phyloP scores from a whole-genome alignment of 768 basidiomycete species.

The Boletus huronensis region DNA sequence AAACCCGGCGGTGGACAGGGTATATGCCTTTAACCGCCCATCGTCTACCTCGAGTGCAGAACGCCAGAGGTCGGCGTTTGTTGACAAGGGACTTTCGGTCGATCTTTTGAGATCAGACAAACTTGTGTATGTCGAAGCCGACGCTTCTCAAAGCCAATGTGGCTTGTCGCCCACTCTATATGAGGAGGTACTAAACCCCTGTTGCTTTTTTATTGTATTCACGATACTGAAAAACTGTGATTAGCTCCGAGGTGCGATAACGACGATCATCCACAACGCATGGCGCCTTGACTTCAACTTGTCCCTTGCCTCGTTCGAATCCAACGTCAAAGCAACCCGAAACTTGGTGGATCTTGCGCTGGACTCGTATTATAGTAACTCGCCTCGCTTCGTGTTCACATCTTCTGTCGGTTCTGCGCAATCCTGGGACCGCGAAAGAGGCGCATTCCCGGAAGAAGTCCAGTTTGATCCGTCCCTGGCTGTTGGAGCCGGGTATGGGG shows the following conservation, averaged over 20 bases:
- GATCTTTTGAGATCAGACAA: constrained; percentile 28
- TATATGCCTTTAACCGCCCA: constrained; percentile 35
- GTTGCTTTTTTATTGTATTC: no score
- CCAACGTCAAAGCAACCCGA: constrained; percentile 33
- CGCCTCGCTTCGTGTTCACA: constrained; percentile 24
- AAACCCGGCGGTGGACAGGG: constrained; percentile 17
- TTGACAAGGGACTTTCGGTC: constrained; percentile 32
- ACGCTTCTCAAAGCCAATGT: constrained; percentile 27
- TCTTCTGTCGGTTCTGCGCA: constrained; percentile 22
- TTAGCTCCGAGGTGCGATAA: constrained; percentile 23
- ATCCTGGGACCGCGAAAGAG: constrained; percentile 22
- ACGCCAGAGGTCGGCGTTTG: constrained; percentile 34
- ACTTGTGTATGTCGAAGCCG: constrained; percentile 38
- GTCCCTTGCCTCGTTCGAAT: constrained; percentile 36
- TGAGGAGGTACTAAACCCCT: constrained; percentile 26
- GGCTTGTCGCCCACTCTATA: constrained; percentile 28
- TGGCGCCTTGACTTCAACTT: constrained; percentile 39
- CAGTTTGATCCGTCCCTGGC: constrained; percentile 25
- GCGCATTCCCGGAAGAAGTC: constrained; percentile 31
- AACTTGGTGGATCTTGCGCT: constrained; percentile 34
- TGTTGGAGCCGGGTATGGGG: constrained; percentile 37
- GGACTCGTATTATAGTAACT: constrained; percentile 18
- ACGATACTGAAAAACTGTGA: background rate
- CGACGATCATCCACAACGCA: constrained; percentile 27
- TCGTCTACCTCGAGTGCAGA: constrained; percentile 7